Evolutionary conservation across 768 basidiomycete genomes (phyloP), one percentile per base, ranked within the genome.

Genomic region (Erythrobasidium yunnanense): DNA sequence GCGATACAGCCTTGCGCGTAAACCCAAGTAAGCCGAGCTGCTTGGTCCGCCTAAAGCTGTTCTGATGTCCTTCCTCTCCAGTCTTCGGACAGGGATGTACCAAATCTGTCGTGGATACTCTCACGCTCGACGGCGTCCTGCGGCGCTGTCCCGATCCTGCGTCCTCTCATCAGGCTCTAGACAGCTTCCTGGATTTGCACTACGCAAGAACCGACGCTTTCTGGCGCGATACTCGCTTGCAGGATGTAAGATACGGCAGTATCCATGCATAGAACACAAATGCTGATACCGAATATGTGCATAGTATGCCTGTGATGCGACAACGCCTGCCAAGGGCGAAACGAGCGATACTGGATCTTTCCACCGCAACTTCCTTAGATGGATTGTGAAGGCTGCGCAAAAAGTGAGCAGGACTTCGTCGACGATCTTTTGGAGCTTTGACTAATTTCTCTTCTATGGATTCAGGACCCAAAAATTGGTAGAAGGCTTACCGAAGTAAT

Each of bases 21-120:
- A 55, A 55, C 23, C 54, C 54, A 35, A 55, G 54, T 55, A 32
- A 25, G 54, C 25, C 2, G 3, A 15, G 42, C 42, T 20, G n/a
- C n/a, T n/a, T n/a, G n/a, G n/a, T n/a, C n/a, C n/a, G n/a, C n/a
- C n/a, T n/a, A n/a, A n/a, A n/a, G n/a, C n/a, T n/a, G n/a, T n/a
- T n/a, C n/a, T n/a, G n/a, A n/a, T n/a, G n/a, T n/a, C n/a, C n/a
- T 22, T 23, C 15, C 32, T 11, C 22, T 20, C 7, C 54, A 55
- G 54, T 55, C 54, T 55, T 55, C 54, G 54, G 54, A 8, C 54
- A 55, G 23, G 54, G 54, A 3, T 55, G 54, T 23, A 55, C 54
- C 13, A 55, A 55, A 20, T 55, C 54, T 5, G 54, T 55, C n/a
- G 42, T 55, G 33, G 54, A 55, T 11, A 55, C 8, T 5, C 30